Evolutionary conservation across 2,329 filamentous ascomycete species (phyloP).

Genomic region (Neobulgaria alba): DNA sequence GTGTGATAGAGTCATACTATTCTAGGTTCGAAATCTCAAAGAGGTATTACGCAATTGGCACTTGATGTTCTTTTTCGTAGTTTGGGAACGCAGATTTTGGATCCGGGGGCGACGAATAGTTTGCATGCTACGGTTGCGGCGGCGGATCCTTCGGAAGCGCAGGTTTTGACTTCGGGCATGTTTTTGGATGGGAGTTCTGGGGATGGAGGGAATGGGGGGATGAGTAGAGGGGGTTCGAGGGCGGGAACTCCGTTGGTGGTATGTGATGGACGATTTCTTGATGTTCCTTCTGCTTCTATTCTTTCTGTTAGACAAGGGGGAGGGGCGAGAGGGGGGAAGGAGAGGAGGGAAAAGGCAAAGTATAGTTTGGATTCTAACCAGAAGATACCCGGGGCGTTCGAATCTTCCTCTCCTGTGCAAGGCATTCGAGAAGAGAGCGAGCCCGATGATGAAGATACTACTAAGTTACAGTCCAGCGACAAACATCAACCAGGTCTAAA

Average conservation of each 20-base stretch:
- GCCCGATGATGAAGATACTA: neutral
- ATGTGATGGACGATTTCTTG: conserved; percentile 33
- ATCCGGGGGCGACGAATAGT: conserved; percentile 46
- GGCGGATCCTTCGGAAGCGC: conserved; percentile 74
- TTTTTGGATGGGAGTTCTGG: conserved; percentile 75
- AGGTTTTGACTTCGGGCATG: conserved; percentile 61
- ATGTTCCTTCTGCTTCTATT: neutral
- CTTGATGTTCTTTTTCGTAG: conserved; percentile 86
- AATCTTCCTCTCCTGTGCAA: neutral
- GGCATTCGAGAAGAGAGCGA: neutral
- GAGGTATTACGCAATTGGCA: conserved; percentile 83
- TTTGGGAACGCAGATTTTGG: conserved; percentile 62
- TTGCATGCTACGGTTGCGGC: conserved; percentile 66
- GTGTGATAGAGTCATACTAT: conserved; percentile 81
- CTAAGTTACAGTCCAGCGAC: neutral
- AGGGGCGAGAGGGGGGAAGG: neutral
- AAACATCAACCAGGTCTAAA: too few relatives aligned
- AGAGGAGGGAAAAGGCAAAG: neutral
- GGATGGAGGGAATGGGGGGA: conserved; percentile 42
- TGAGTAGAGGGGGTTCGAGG: conserved; percentile 52
- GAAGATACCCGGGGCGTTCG: neutral
- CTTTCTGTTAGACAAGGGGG: neutral
- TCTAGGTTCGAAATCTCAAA: conserved; percentile 75
- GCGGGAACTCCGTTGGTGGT: conserved; percentile 63
- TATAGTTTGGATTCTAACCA: neutral